These are phyloP conservation scores for Margaritispora aquatica DNA, from an alignment of 495 filamentous ascomycete genomes.

Conservation along the genomic window DNA sequence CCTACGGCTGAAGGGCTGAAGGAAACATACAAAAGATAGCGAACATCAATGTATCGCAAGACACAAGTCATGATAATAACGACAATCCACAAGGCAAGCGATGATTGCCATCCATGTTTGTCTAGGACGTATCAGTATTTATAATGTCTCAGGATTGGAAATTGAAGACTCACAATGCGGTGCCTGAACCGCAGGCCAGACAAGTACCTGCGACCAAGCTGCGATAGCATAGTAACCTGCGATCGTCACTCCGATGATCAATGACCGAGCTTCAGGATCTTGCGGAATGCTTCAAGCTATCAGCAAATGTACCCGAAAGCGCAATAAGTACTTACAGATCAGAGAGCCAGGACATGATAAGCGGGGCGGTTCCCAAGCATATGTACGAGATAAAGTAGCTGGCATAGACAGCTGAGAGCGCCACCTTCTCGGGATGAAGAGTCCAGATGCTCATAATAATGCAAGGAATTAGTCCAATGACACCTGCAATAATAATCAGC, in stretches of 20 bases:
- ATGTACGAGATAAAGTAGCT: constrained; percentile 35
- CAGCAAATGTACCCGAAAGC: background rate
- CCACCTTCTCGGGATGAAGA: constrained; percentile 23
- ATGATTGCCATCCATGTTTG: constrained; percentile 33
- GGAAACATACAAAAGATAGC: constrained; percentile 23
- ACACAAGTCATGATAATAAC: constrained; percentile 27
- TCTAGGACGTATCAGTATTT: constrained; percentile 20
- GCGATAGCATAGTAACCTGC: constrained; percentile 33
- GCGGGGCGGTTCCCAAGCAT: constrained; percentile 31
- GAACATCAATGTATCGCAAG: constrained; percentile 23
- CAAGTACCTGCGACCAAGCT: constrained; percentile 35
- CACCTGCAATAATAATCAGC: background rate
- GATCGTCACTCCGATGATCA: constrained; percentile 34
- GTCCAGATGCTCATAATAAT: constrained; percentile 37
- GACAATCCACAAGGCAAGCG: constrained; percentile 31
- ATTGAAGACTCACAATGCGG: constrained; percentile 34
- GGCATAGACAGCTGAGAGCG: constrained; percentile 30
- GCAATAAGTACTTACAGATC: constrained; percentile 26
- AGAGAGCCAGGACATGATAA: constrained; percentile 36
- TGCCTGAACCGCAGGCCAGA: constrained; percentile 36
- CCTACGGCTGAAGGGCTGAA: background rate
- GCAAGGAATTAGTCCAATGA: constrained; percentile 32
- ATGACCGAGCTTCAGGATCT: constrained; percentile 33
- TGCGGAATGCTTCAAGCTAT: constrained; percentile 23
- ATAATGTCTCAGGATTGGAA: background rate